phyloP scores from a whole-genome alignment of 129 eudicot species.

The Logfia minima region DNA sequence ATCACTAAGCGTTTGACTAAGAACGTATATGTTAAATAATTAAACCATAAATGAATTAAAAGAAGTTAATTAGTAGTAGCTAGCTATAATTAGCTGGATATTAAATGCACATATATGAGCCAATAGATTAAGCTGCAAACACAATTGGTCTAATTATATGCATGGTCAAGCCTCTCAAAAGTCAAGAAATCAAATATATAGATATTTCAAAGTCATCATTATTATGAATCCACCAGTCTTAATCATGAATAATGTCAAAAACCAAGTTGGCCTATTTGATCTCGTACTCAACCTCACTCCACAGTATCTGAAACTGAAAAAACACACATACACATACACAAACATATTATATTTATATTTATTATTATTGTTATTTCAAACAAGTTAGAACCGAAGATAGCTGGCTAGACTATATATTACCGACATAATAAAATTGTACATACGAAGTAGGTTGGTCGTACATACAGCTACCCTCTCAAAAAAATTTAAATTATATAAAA shows the following conservation, averaged over 20 bases:
- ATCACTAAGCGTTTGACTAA: not conserved
- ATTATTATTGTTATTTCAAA: too few species aligned
- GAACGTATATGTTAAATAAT: too few species aligned
- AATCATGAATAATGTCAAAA: constrained; percentile 21
- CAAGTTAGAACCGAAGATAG: too few species aligned
- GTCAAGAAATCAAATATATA: constrained; percentile 20
- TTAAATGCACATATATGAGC: constrained; percentile 1
- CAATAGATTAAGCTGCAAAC: not conserved
- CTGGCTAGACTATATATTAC: too few species aligned
- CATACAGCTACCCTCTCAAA: too few species aligned
- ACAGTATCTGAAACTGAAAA: constrained; percentile 24
- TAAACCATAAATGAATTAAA: not conserved
- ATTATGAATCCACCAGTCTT: not conserved
- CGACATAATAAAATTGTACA: too few species aligned
- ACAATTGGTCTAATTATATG: not conserved
- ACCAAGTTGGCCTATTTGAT: constrained; percentile 33
- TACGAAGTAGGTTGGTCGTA: too few species aligned
- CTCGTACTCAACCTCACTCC: constrained; percentile 19
- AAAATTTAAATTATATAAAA: too few species aligned
- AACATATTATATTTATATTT: not conserved
- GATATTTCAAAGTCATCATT: constrained; percentile 30
- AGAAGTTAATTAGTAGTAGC: not conserved
- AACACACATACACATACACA: not conserved
- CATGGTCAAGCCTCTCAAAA: constrained; percentile 26
- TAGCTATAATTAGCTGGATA: not conserved